Evolutionary conservation across 495 filamentous ascomycete genomes (phyloP).

Genomic region (Aspergillus baeticus): DNA sequence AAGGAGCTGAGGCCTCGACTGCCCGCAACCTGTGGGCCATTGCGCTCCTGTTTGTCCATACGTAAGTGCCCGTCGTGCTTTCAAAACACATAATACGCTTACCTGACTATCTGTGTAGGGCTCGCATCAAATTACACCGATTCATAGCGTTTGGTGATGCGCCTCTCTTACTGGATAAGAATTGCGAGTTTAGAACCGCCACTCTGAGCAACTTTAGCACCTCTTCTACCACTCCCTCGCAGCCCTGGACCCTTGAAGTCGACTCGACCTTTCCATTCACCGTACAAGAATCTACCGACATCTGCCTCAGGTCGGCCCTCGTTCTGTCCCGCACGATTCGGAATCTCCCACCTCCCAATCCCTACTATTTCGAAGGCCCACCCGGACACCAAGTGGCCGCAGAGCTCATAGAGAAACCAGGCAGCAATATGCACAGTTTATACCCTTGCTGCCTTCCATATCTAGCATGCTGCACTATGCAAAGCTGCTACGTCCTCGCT

Average conservation of each 20-base stretch:
- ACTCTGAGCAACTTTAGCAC: not conserved
- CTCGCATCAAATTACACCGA: slow-evolving; percentile 6
- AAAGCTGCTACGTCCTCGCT: slow-evolving; percentile 3
- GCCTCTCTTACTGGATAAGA: not conserved
- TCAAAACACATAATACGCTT: not conserved
- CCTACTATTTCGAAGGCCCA: slow-evolving; percentile 1
- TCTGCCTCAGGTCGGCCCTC: slow-evolving; percentile 7
- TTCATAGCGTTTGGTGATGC: not conserved
- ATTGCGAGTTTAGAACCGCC: not conserved
- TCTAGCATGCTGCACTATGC: not conserved
- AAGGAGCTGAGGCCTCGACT: slow-evolving; percentile 7
- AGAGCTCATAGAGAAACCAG: not conserved
- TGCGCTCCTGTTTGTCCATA: not conserved
- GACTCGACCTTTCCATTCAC: slow-evolving; percentile 7
- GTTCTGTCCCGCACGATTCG: slow-evolving; percentile 7
- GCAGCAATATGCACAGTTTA: too few relatives aligned
- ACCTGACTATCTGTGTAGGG: not conserved
- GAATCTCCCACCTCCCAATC: slow-evolving; percentile 5
- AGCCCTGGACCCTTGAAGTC: not conserved
- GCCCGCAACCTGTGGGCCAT: slow-evolving; percentile 8
- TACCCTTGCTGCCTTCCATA: slow-evolving; percentile 9
- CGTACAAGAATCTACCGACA: not conserved
- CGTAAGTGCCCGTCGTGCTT: not conserved
- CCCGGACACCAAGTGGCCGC: not conserved
- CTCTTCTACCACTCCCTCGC: not conserved